phyloP scores from a whole-genome alignment of 306 rosid species.

The Leucaena leucocephala region DNA sequence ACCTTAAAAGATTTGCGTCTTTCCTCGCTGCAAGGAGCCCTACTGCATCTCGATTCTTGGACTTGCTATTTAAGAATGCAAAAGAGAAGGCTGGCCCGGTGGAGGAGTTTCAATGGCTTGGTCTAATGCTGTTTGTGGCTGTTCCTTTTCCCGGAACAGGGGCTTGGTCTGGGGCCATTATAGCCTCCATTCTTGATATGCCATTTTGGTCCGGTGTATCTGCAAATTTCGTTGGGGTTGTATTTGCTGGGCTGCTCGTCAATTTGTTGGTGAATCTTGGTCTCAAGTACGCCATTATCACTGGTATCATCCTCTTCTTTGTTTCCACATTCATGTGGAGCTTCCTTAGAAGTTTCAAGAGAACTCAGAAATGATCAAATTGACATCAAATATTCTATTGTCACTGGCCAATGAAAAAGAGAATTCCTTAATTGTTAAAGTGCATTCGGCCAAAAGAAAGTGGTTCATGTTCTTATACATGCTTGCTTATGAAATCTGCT shows the following conservation, averaged over 20 bases:
- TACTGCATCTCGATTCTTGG: conserved; percentile 58
- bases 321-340: conserved; percentile 93
- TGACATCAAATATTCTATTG: conserved; percentile 32
- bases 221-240: conserved; percentile 84
- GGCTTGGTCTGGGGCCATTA: conserved; percentile 90
- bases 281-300: conserved; percentile 68
- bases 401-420: not conserved
- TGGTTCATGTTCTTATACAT: conserved; percentile 24
- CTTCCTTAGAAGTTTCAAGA: conserved; percentile 65
- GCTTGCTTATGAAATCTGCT: conserved; percentile 5
- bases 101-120: conserved; percentile 98
- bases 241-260: conserved; percentile 84
- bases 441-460: not conserved
- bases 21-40: conserved; percentile 75
- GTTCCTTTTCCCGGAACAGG: conserved; percentile 99
- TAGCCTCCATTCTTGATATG: conserved; percentile 92
- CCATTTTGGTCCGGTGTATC: conserved; percentile 87
- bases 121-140: conserved; percentile 92
- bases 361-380: conserved; percentile 47
- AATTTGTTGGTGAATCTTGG: conserved; percentile 94
- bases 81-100: conserved; percentile 91
- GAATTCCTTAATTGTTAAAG: not conserved
- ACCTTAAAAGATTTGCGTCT: conserved; percentile 69
- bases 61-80: conserved; percentile 71
- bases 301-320: conserved; percentile 78